Base-by-base conservation (phyloP, 805 yeast species). In the Wickerhamiella galacta region DNA sequence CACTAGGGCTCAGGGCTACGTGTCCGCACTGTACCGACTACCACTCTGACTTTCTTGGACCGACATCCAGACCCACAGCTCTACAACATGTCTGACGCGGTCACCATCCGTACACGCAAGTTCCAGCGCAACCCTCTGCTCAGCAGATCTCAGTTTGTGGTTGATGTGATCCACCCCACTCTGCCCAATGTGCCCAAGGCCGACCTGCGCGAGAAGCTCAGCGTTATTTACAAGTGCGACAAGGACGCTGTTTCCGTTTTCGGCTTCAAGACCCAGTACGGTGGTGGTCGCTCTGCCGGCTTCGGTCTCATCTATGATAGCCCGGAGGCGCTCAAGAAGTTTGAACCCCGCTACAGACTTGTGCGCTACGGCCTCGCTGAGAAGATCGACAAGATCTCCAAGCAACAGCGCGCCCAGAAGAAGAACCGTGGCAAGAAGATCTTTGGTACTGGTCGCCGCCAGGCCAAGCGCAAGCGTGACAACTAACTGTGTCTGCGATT, bases 331-430 rank as follows among this genome's bases (percentile, higher is more conserved):
- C 87, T 94, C 61, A 81, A 85, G 78, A 85, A 75, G 68, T 87
- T 90, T 66, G 99, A 90, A 74, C 99, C 99, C 70, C 61, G 82
- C 52, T 90, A 90, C 92, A 85, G 99, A 72, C 81, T 82, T 61
- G 93, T 90, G 56, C 85, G 99, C 79, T 79, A 81, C 74, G 96
- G 96, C 60, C 74, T 85, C 62, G 95, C 93, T 61, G 70, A 70
- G 54, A 83, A 81, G 76, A 85, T 77, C 58, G 95, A 87, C 68
- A 83, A 82, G 74, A 72, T 94, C 56, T 82, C 95, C 57, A 85
- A 96, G 83, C 95, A 85, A 73, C 98, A 90, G 75, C 82, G 98
- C 76, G 90, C 90, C 70, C 96, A 87, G 75, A 82, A 79, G 83
- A 87, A 90, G 85, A 90, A 90, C 93, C 83, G 95, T 43, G 94